Base-by-base conservation (phyloP, 345 rosid genomes). In the Melaleuca quinquenervia region DNA sequence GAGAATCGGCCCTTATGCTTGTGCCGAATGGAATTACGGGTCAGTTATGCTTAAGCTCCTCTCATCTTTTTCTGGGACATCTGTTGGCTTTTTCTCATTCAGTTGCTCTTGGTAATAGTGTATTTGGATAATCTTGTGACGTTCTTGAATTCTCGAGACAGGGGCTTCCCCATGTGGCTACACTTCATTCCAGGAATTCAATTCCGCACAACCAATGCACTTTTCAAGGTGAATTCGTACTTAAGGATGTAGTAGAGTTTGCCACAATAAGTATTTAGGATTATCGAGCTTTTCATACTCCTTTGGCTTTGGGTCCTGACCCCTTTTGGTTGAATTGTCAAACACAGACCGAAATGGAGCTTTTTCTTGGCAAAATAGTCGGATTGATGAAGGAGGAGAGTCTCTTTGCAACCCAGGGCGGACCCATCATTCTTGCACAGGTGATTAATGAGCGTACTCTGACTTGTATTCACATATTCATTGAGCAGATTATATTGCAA, bases 11-110 rank as follows among this genome's bases (percentile, higher is more conserved):
- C 96, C 95, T n/a, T 94, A 94, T 90, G 96, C 90, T 45, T 93
- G 96, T 87, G 96, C 96, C 50, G 96, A 94, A 90, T 94, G 96
- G 96, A 94, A 93, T 80, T 94, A 91, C 49, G 95, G 96, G 96
- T 94, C 24, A 12, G 90, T 82, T 87, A 50, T n/a, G 20, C 50
- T 52, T 13, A 50, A 14, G n/a, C 49, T 41, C 50, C 21, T 22
- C 11, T 29, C 78, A 32, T 83, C 84, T 6, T 21, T 64, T 80
- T 62, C 52, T 8, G 53, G 50, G 78, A 87, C 56, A 82, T 11
- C 41, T 50, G 80, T 84, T 64, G 76, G 45, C 45, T 32, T 64
- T 1, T 16, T 64, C 78, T 64, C 24, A 64, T 64, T 64, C 16
- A 20, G 76, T 64, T 64, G 76, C 76, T 8, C 2, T 64, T 0